Base-by-base conservation (phyloP, 2,329 filamentous ascomycete species). In the Teratosphaeria epicoccoides region DNA sequence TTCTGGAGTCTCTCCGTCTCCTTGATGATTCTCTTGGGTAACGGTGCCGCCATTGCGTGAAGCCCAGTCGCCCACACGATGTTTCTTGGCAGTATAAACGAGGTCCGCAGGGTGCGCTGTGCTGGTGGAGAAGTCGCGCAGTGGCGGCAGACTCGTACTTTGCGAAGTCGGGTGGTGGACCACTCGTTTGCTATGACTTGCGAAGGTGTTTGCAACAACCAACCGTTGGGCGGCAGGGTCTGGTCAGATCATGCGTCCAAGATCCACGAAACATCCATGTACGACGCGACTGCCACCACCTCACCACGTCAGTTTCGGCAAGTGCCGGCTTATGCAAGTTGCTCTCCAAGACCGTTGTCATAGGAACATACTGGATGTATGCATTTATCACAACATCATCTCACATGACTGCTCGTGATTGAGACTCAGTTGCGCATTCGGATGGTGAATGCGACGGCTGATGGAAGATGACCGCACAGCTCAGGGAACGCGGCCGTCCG, bases 21-120 rank as follows among this genome's bases (percentile, higher is more conserved):
- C 75, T 98, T 98, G 67, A 97, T 81, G 66, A 98, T 98, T 68
- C 93, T 81, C 78, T 98, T 98, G 26, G 93, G 91, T 59, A 98
- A 77, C 44, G 64, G 63, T 12, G 63, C 61, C 57, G 88, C 83
- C 87, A 77, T 78, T 6, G 17, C 5, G 4, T 20, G 10, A 4
- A 14, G 33, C 33, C 33, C 9, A 55, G 55, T 49, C 22, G 17
- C 10, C n/a, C 17, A 4, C n/a, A 40, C 6, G 1, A 40, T 40
- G 33, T 17, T 40, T 40, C 26, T 28, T 9, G 17, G n/a, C n/a
- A 9, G 14, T 40, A 40, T 40, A 9, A 40, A 40, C 33, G n/a
- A 40, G 33, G 33, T n/a, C n/a, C n/a, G n/a, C n/a, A n/a, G n/a
- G n/a, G n/a, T 40, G 25, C 17, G 28, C 44, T 33, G 22, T 48